Base-by-base conservation (phyloP, 345 rosid genomes). In the Lumnitzera racemosa region DNA sequence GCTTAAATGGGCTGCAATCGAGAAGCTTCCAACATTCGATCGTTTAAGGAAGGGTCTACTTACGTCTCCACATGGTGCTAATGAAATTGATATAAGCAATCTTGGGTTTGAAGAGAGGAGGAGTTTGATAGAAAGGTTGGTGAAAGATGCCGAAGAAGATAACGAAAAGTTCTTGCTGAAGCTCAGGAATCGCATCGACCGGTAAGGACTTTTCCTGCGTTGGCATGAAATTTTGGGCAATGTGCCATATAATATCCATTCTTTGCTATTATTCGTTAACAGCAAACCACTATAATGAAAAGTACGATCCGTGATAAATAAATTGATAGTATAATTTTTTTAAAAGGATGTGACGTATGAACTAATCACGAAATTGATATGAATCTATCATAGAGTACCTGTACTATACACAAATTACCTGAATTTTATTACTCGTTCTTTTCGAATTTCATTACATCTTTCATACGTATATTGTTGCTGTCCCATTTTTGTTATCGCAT, bases 41-140 rank as follows among this genome's bases (percentile, higher is more conserved):
- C 77, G 86, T 12, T 47, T 74, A 16, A 72, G 77, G 69, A 81
- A 67, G 65, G 83, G 83, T 14, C 61, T 81, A 53, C 64, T 81
- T n/a, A 50, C 67, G 0, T 5, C 57, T 49, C 43, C 65, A 1
- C 27, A 69, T 13, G 68, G 60, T 2, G 59, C 61, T 2, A 41
- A 41, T n/a, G 73, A 72, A 53, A 25, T 70, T 15, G 73, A 73
- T 49, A 49, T 73, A 12, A 2, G 15, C 15, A 49, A 51, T 25
- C 66, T 73, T n/a, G 78, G 78, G 0, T 43, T 63, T 23, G 27
- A 56, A 2, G 68, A 73, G 55, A 64, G 55, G 52, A 66, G 56
- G 73, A 51, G 16, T 56, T 49, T 77, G 72, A 13, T 72, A n/a
- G 77, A 77, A 17, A 70, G 75, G 61, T 47, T 77, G 56, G 65